Base-by-base conservation (phyloP, 352 stramenopile genomes). In the Globisporangium nunn region DNA sequence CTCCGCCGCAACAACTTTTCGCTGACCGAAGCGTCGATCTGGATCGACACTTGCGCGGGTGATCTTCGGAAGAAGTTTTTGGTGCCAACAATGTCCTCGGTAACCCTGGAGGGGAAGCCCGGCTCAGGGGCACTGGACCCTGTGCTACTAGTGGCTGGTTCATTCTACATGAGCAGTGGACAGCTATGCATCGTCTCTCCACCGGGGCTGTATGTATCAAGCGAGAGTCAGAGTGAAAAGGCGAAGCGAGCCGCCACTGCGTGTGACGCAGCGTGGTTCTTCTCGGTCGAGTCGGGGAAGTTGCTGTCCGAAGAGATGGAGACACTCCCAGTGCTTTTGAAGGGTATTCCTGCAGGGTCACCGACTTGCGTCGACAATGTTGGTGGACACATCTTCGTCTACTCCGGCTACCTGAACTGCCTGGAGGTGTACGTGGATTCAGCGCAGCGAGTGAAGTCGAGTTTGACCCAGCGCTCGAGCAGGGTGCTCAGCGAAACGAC, bases 241-340 rank as follows among this genome's bases (percentile, higher is more conserved):
- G 43, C 56, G 7, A 86, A 75, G 44, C 71, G 74, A 52, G 70
- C 60, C 11, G 72, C 66, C 29, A 82, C 69, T 40, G 69, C 76
- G 3, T 72, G 66, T 30, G 81, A 91, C 58, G 70, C 69, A n/a
- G 78, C 78, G 2, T 87, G 74, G 77, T 84, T 91, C 30, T 91
- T 88, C 61, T 86, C 73, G 4, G 64, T 86, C 37, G 58, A 69
- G 6, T 70, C 62, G 54, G 81, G 78, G 2, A 33, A 53, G 6
- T 43, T 83, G 23, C 49, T 74, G 8, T 58, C 53, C 31, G 45
- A 70, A 23, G 64, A 58, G 17, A 63, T 37, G 28, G 56, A 68
- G 17, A 4, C 58, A 2, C 56, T 70, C n/a, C 72, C 75, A 0
- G 58, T 86, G 30, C 48, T 82, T 5, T 59, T 91, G 7, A 78